Evolutionary conservation across 768 basidiomycete species (phyloP).

Genomic region (Lentinula guzmanii): DNA sequence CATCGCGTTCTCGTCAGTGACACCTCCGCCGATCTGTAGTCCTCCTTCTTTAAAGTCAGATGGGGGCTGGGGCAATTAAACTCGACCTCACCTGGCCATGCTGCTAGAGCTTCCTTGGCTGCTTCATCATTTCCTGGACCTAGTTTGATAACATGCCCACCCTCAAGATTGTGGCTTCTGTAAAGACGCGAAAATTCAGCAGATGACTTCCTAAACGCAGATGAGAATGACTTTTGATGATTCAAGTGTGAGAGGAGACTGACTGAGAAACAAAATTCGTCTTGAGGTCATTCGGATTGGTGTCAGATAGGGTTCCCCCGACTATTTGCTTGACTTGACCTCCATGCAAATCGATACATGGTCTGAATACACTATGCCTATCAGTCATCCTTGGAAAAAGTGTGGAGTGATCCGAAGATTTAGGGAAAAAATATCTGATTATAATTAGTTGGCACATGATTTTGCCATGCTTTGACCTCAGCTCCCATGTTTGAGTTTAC

Average conservation of each 20-base stretch:
- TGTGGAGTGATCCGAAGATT: neutral
- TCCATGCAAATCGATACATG: constrained; percentile 95
- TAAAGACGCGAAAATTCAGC: constrained; percentile 80
- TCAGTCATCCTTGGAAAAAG: neutral
- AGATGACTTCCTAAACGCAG: constrained; percentile 57
- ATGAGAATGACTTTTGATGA: neutral
- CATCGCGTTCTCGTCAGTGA: constrained; percentile 71
- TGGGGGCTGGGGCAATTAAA: constrained; percentile 4
- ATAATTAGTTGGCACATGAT: neutral
- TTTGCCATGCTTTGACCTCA: neutral
- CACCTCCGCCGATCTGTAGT: constrained; percentile 92
- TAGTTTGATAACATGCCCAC: constrained; percentile 96
- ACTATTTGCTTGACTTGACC: constrained; percentile 98
- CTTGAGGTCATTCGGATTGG: constrained; percentile 50
- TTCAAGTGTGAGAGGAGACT: constrained; percentile 17
- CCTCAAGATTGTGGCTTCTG: constrained; percentile 56
- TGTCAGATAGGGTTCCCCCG: constrained; percentile 84
- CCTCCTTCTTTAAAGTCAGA: constrained; percentile 39
- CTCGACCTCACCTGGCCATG: constrained; percentile 67
- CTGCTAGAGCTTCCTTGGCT: constrained; percentile 73
- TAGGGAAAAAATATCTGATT: neutral
- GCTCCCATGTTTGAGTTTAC: constrained; percentile 4
- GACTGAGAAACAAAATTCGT: constrained; percentile 93
- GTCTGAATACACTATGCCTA: constrained; percentile 50
- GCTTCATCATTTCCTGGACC: constrained; percentile 86